A percentile compares a stretch with the other conserved stretches of the same genome.
Conservation (phyloP, 1,284 basidiomycete genomes). For the Malassezia arunalokei region DNA sequence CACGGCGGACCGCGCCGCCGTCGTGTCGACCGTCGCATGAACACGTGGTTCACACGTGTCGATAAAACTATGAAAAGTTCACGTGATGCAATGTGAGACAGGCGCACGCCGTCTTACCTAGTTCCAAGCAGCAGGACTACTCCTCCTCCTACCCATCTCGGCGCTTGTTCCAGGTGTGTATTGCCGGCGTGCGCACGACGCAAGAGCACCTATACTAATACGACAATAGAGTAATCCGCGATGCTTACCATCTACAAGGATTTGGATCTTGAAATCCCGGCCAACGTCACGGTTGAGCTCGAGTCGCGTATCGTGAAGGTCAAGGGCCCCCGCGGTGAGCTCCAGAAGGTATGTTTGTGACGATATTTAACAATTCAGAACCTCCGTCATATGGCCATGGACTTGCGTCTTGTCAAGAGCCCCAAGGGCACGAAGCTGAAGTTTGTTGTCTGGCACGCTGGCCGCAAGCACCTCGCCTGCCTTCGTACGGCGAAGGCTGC, state of each 20-base stretch:
- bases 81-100: conserved; percentile 2
- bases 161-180: conserved; percentile 14
- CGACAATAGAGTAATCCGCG: conserved; percentile 11
- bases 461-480: conserved; percentile 96
- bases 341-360: conserved; percentile 40
- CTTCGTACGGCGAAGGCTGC: conserved; percentile 86
- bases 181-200: background rate
- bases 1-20: background rate
- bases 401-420: conserved; percentile 48
- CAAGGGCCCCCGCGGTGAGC: conserved; percentile 45
- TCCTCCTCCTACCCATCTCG: conserved; percentile 17
- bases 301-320: conserved; percentile 40
- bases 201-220: background rate
- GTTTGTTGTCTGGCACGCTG: conserved; percentile 94
- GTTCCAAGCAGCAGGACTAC: background rate
- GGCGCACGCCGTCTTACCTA: background rate
- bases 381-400: conserved; percentile 46
- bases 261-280: conserved; percentile 42
- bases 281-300: conserved; percentile 33
- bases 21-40: background rate
- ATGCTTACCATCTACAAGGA: conserved; percentile 47
- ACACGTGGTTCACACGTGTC: background rate
- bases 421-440: conserved; percentile 60
- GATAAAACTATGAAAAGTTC: conserved; percentile 5
- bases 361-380: conserved; percentile 18